These are phyloP conservation scores for Echites panduratus DNA, from an alignment of 257 asterid genomes.

Conservation along the genomic window DNA sequence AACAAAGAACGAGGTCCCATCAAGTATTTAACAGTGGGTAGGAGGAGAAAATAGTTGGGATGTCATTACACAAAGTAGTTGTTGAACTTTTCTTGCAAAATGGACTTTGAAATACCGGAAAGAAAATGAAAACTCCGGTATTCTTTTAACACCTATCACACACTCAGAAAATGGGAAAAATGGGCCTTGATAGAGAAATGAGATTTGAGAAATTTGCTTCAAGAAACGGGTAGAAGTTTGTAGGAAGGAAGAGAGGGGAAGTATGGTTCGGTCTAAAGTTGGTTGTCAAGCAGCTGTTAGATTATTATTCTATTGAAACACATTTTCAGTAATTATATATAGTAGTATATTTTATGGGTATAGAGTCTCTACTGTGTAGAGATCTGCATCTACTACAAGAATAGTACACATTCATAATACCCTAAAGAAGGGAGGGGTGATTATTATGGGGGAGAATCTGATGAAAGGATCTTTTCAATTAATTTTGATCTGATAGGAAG, in stretches of 20 bases:
- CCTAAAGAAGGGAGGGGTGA: neutral
- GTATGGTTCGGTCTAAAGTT: slow-evolving; percentile 17
- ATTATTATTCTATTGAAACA: slow-evolving; percentile 5
- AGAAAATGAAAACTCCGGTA: slow-evolving; percentile 20
- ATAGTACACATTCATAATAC: neutral
- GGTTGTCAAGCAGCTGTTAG: slow-evolving; percentile 22
- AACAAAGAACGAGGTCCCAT: slow-evolving; percentile 9
- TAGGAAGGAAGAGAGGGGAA: neutral
- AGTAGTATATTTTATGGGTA: neutral
- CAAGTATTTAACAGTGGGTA: slow-evolving; percentile 16
- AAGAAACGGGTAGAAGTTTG: slow-evolving; percentile 25
- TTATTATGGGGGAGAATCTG: neutral
- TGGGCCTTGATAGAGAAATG: slow-evolving; percentile 19
- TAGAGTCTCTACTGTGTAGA: neutral
- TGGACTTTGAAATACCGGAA: slow-evolving; percentile 16
- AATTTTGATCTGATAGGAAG: slow-evolving; percentile 9
- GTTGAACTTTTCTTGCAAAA: slow-evolving; percentile 41
- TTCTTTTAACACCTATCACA: neutral
- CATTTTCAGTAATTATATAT: neutral
- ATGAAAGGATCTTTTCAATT: slow-evolving; percentile 11
- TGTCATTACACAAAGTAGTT: slow-evolving; percentile 45
- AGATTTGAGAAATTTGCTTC: slow-evolving; percentile 24
- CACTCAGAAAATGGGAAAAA: neutral
- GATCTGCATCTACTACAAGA: neutral
- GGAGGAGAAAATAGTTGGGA: slow-evolving; percentile 37